A percentile compares a stretch with the other conserved stretches of the same genome.
phyloP scores from a whole-genome alignment of 805 yeast genomes.

The Limtongozyma cylindracea region DNA sequence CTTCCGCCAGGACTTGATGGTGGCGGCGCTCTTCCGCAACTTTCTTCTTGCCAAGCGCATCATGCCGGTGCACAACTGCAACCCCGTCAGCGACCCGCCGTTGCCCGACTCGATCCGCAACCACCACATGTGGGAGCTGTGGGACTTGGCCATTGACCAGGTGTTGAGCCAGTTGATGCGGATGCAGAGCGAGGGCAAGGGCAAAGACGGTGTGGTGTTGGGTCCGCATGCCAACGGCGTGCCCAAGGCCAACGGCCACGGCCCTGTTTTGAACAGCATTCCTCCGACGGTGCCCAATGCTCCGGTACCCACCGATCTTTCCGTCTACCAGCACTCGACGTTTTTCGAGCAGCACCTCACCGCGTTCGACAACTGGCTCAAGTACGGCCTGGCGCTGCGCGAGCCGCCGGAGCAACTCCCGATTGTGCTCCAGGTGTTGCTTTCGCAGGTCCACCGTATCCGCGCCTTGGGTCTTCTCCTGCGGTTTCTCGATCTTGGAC shows the following conservation, averaged over 20 bases:
- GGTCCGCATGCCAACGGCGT: neutral
- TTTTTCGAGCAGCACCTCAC: constrained; percentile 92
- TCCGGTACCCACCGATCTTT: too few species aligned
- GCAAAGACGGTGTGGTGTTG: too few species aligned
- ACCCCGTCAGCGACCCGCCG: constrained; percentile 85
- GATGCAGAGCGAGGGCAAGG: too few species aligned
- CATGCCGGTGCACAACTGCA: constrained; percentile 83
- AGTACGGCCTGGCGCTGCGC: constrained; percentile 63
- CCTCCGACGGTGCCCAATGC: constrained; percentile 11
- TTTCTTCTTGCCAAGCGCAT: constrained; percentile 78
- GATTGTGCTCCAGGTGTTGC: constrained; percentile 70
- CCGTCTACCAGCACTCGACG: constrained; percentile 74
- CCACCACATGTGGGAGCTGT: constrained; percentile 93
- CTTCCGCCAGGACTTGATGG: constrained; percentile 88
- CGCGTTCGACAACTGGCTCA: constrained; percentile 90
- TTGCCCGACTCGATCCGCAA: constrained; percentile 58
- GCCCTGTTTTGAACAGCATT: neutral
- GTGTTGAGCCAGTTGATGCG: constrained; percentile 51
- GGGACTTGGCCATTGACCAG: constrained; percentile 95
- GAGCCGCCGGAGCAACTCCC: constrained; percentile 92
- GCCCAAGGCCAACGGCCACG: neutral
- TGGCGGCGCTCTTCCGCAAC: constrained; percentile 86
- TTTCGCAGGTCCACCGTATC: constrained; percentile 84
- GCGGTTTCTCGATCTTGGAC: constrained; percentile 78
- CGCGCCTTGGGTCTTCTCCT: constrained; percentile 70